Percentiles rank a stretch among this genome's conserved stretches.
Conservation (phyloP, 2,329 filamentous ascomycete species). For the Cadophora sp. region DNA sequence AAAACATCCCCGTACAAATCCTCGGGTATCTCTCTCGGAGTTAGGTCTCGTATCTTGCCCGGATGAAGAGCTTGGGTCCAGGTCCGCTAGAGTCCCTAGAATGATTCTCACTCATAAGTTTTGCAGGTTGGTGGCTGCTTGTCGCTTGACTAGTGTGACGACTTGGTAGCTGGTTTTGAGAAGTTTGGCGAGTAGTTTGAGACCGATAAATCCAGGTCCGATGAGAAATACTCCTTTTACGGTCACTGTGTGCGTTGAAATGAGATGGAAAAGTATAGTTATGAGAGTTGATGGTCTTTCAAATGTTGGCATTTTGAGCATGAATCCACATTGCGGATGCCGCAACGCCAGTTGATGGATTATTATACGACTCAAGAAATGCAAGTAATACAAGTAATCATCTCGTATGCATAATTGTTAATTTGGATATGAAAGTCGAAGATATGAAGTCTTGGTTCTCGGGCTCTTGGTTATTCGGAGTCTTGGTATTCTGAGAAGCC, state of each 20-base stretch:
- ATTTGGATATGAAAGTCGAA: too few relatives aligned
- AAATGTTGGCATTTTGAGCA: too few relatives aligned
- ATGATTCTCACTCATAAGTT: neutral
- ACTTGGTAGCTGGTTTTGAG: constrained; percentile 50
- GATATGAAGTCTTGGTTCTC: too few relatives aligned
- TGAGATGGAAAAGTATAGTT: too few relatives aligned
- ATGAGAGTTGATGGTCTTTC: too few relatives aligned
- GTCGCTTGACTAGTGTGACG: constrained; percentile 51
- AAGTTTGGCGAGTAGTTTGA: constrained; percentile 54
- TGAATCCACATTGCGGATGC: too few relatives aligned
- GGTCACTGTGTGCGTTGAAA: constrained; percentile 13
- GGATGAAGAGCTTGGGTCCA: constrained; percentile 42
- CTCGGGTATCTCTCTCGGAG: constrained; percentile 46
- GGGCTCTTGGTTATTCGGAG: too few relatives aligned
- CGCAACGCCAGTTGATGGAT: too few relatives aligned
- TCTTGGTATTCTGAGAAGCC: too few relatives aligned
- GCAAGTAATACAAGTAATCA: too few relatives aligned
- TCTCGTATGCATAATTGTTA: too few relatives aligned
- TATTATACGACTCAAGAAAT: too few relatives aligned
- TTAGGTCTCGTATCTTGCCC: constrained; percentile 49
- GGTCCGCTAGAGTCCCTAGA: constrained; percentile 3
- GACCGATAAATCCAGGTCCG: constrained; percentile 56
- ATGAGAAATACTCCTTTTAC: constrained; percentile 49
- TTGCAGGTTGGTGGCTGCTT: constrained; percentile 47
- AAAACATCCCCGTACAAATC: constrained; percentile 52